phyloP scores from a whole-genome alignment of 345 rosid species.

The Boechera stricta region DNA sequence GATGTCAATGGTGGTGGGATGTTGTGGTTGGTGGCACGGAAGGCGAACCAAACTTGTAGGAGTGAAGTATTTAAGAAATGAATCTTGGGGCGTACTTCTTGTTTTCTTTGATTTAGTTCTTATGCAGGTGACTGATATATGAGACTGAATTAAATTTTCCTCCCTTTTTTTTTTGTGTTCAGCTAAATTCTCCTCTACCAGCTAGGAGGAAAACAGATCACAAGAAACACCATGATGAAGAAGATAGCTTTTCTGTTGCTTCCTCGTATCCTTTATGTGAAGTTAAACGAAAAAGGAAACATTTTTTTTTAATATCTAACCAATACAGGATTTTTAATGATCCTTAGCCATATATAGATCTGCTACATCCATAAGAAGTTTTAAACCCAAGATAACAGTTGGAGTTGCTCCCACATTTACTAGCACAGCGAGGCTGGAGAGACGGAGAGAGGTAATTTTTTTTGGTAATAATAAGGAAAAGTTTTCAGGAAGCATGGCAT shows the following conservation, averaged over 20 bases:
- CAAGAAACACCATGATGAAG: constrained; percentile 74
- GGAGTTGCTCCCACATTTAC: constrained; percentile 90
- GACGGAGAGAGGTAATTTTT: constrained; percentile 78
- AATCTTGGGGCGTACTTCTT: neutral
- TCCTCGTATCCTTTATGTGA: constrained; percentile 87
- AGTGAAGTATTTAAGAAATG: neutral
- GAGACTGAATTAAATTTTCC: constrained; percentile 3
- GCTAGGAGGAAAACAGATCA: constrained; percentile 55
- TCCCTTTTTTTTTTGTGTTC: constrained; percentile 28
- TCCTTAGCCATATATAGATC: constrained; percentile 78
- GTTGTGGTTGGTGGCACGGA: too few relatives aligned
- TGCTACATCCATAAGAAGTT: constrained; percentile 68
- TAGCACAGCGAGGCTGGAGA: constrained; percentile 71
- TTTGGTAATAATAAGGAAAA: neutral
- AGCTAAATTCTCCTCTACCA: constrained; percentile 63
- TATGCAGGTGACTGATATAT: constrained; percentile 2
- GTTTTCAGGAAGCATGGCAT: neutral
- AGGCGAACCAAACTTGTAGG: too few relatives aligned
- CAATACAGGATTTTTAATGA: neutral
- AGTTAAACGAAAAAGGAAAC: neutral
- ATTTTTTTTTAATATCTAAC: constrained; percentile 10
- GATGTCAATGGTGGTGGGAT: too few relatives aligned
- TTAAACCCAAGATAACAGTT: constrained; percentile 67
- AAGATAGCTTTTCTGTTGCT: constrained; percentile 76
- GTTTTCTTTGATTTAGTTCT: neutral